A percentile compares a stretch with the other conserved stretches of the same genome.
Evolutionary conservation across 192 early-diverging fungal genomes (phyloP).

Genomic region (Linnemannia hyalina): DNA sequence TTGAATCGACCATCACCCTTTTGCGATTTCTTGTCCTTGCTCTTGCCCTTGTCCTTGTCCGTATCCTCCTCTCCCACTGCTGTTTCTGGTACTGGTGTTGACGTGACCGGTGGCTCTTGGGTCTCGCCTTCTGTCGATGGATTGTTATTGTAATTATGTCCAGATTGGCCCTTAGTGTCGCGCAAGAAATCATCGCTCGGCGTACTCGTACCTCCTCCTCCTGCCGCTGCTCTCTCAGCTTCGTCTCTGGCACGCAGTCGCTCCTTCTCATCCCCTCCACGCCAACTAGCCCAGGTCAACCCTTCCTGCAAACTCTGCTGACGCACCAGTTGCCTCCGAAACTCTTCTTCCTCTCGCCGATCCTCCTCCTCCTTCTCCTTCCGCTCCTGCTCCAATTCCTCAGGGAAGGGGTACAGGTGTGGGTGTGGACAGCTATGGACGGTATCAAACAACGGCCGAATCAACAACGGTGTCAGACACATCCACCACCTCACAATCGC

Average conservation of each 20-base stretch:
- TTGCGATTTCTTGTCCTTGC: not conserved
- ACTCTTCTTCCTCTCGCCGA: not conserved
- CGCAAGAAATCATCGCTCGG: not conserved
- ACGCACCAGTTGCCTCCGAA: not conserved
- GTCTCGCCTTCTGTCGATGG: not conserved
- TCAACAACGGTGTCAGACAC: constrained; percentile 31
- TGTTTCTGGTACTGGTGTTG: not conserved
- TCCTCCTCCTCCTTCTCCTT: constrained; percentile 1
- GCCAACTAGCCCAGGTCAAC: not conserved
- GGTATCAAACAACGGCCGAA: constrained; percentile 39
- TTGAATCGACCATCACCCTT: constrained; percentile 10
- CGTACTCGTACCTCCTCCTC: not conserved
- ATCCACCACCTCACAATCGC: constrained; percentile 42
- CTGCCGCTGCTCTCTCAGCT: not conserved
- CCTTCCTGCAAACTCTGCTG: not conserved
- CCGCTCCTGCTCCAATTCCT: constrained; percentile 39
- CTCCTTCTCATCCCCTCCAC: constrained; percentile 25
- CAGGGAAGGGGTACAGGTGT: constrained; percentile 48
- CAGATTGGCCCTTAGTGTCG: not conserved
- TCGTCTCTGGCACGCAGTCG: constrained; percentile 10
- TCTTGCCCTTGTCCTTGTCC: not conserved
- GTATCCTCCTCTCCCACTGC: not conserved
- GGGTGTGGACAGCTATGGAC: constrained; percentile 49
- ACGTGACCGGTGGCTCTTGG: not conserved
- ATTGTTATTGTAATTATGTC: not conserved